Base-by-base conservation (phyloP, 129 eudicot species). In the Flaveria sonorensis region DNA sequence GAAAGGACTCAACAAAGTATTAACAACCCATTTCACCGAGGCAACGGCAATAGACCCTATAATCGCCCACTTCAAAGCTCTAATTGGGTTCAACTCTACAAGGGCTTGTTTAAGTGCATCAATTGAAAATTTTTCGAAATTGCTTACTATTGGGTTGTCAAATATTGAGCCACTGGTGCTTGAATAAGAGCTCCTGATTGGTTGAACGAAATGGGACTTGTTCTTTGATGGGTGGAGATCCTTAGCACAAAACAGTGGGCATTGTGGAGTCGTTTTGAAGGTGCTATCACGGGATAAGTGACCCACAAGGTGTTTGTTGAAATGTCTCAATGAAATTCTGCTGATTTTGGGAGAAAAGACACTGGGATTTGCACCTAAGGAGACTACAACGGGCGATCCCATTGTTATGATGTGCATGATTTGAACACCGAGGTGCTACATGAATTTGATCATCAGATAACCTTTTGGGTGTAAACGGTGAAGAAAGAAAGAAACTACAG, bases 261-360 rank as follows among this genome's bases (percentile, higher is more conserved):
- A 32, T 20, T 73, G 76, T 26, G 64, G 73, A 26, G 70, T 50
- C 4, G 72, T 23, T 51, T 65, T 70, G 30, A 62, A 62, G 81
- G 69, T 68, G 69, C 23, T 61, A 23, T n/a, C 43, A 42, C 21
- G 53, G 32, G 73, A 77, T 8, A 71, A 39, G 19, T 42, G 74
- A 87, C 85, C 74, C 69, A 75, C 82, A 42, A 87, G 15, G 32
- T 85, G 96, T 87, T 93, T 88, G 98, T 80, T 73, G 53, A 84
- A 85, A 77, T 72, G 95, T 71, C 88, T 88, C 81, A 79, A 36
- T 15, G 92, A 81, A 72, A 78, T 6, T 20, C 30, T 53, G 81
- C 39, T 40, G 26, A 45, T 74, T n/a, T 21, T 57, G 24, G 74
- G 45, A 7, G 72, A 1, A 16, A 65, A 68, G 26, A 72, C 71